phyloP scores from a whole-genome alignment of 2,329 filamentous ascomycete species.

The Scytalidium sp. region DNA sequence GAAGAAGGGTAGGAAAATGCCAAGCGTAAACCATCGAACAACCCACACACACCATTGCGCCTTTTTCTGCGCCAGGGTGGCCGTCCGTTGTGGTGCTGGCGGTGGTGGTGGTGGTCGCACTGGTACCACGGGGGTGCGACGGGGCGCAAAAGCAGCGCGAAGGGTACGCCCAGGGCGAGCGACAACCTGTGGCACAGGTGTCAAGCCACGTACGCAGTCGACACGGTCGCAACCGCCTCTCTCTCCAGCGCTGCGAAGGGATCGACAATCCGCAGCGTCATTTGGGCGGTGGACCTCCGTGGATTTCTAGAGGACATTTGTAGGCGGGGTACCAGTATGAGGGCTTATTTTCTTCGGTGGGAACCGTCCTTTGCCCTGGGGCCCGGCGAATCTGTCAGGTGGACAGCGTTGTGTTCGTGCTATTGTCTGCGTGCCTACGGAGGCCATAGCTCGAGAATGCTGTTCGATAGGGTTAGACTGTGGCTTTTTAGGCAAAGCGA shows the following conservation, averaged over 20 bases:
- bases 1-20: neutral
- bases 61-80: no score
- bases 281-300: neutral
- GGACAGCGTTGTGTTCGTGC: no score
- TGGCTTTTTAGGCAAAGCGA: neutral
- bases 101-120: no score
- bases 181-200: neutral
- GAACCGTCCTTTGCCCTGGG: neutral
- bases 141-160: conserved; percentile 21
- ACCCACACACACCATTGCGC: neutral
- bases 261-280: neutral
- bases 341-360: conserved; percentile 2
- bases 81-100: no score
- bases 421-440: no score
- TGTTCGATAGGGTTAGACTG: neutral
- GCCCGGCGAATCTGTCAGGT: no score
- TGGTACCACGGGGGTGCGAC: neutral
- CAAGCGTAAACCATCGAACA: neutral
- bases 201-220: neutral
- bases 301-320: neutral
- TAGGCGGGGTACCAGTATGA: neutral
- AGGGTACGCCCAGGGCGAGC: conserved; percentile 7
- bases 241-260: neutral
- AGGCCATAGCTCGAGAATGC: no score
- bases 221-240: neutral